Base-by-base conservation (phyloP, 345 rosid genomes). In the Nasturtium officinale region DNA sequence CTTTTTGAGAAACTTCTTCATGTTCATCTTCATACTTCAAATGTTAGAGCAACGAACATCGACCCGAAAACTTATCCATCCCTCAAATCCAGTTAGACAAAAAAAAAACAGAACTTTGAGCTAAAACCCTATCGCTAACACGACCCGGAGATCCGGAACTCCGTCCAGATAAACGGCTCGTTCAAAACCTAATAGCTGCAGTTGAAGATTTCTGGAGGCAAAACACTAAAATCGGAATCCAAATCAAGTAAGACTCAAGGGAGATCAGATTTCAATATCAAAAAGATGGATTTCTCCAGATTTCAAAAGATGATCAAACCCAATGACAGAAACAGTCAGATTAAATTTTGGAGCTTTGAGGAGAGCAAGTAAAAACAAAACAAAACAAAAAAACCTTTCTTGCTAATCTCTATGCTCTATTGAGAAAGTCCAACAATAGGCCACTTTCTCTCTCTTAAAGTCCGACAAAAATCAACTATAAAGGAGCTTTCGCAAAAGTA, bases 1-100 rank as follows among this genome's bases (percentile, higher is more conserved):
- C 83, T 89, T 94, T 88, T 94, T 94, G 21, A 94, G 84, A 75
- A 94, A 59, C 53, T 89, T 90, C 95, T 87, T 94, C 97, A 94
- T 94, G 61, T 51, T 86, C 82, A 57, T 71, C 74, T 78, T 73
- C 78, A 62, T 33, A 47, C 68, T 52, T 30, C 67, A 78, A 82
- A 80, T 85, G 80, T 81, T 80, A 89, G 75, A 81, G 79, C 64
- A 84, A 43, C 76, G 77, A 79, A 75, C 83, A 81, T 82, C 83
- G 65, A 77, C 85, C 85, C 78, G 74, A 57, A 78, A 74, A 79
- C 90, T 80, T 82, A 83, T 83, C 89, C 97, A 89, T 87, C 87
- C 72, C 56, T 38, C 12, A 37, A 74, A 57, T 37, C 51, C 53
- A 65, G 29, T 26, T 10, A 57, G 5, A 1, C 25, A 23, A 23